Evolutionary conservation across 148 eudicot genomes (phyloP), one percentile per base, ranked within the genome.

Genomic region (Fagopyrum homotropicum): DNA sequence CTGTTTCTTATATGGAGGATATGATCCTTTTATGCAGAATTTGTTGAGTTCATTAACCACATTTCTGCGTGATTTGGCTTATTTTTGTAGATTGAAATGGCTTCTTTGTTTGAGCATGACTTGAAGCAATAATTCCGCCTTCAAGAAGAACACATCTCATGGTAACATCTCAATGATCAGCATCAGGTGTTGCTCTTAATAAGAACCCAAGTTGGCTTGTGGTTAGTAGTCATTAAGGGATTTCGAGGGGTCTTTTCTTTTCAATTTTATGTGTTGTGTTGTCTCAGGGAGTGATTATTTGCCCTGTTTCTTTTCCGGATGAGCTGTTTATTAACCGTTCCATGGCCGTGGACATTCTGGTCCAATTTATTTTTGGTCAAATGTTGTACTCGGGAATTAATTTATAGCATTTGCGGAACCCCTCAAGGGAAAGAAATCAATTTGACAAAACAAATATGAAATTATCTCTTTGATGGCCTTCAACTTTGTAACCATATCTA

Each of bases 41-140:
- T 45, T 4, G 22, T 40, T 8, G 12, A 0, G 7, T 40, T 40
- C 71, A 26, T 6, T 48, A 17, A 12, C 30, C 59, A 50, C 46
- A 60, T 19, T 76, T 52, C 45, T 56, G 35, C 16, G 12, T 79
- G 46, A 14, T 66, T 14, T 66, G 71, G 19, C 71, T 50, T 59
- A 56, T 49, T 76, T 29, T 7, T 79, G 82, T 93, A 94, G 98
- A 92, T 94, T 72, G 98, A 94, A 81, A 94, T 94, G 98, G 98
- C 98, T 51, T 92, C 98, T n/a, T 83, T 94, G 71, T 92, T 90
- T 72, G 93, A 90, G 85, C 97, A 92, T 79, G 89, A 94, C 80
- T 84, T 94, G 84, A 90, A 94, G 86, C 79, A 79, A 64, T 78
- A 80, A 69, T 57, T 72, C 71, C 14, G 44, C n/a, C 45, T 66